Base-by-base conservation (phyloP, 1,284 basidiomycete species). In the Marasmius oreades region DNA sequence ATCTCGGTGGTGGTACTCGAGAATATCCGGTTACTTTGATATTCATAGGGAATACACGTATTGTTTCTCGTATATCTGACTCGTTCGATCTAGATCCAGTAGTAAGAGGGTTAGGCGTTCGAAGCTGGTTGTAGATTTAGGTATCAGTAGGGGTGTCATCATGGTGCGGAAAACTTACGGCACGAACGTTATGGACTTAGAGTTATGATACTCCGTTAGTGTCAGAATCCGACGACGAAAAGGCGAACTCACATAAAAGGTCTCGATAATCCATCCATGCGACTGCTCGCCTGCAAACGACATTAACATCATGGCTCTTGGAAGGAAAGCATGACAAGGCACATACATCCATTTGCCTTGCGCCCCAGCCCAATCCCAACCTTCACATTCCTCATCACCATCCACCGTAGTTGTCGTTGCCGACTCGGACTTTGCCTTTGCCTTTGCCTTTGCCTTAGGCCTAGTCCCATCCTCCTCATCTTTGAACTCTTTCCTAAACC, bases 301-400 rank as follows among this genome's bases (percentile, higher is more conserved):
- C 24, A 46, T 10, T 33, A 33, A 56, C 51, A 22, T 4, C 50
- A 43, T 5, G 28, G 26, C 36, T 42, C 10, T 24, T 12, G 53
- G 14, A 26, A 8, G 31, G 28, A 31, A 31, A 31, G 28, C 4
- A 31, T 10, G 10, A 31, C 4, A 31, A 31, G 5, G 22, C 8
- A 66, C 71, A 52, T 56, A 81, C 81, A 75, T 73, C 81, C 81
- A 84, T 48, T 75, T 68, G 16, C 83, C 83, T 46, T 70, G 66
- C 3, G 74, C 78, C 5, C 81, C 83, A 2, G 82, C 83, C 82
- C 82, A 84, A 61, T 84, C 82, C 76, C 79, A 80, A 2, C 80
- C 78, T 12, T 74, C 66, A 33, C 59, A 16, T 61, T 61, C 31
- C 24, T 51, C 37, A n/a, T 45, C 43, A 11, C 37, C 24, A n/a